Evolutionary conservation across 1,139 yeast species (phyloP).

Genomic region (Suhomyces wounanorum): DNA sequence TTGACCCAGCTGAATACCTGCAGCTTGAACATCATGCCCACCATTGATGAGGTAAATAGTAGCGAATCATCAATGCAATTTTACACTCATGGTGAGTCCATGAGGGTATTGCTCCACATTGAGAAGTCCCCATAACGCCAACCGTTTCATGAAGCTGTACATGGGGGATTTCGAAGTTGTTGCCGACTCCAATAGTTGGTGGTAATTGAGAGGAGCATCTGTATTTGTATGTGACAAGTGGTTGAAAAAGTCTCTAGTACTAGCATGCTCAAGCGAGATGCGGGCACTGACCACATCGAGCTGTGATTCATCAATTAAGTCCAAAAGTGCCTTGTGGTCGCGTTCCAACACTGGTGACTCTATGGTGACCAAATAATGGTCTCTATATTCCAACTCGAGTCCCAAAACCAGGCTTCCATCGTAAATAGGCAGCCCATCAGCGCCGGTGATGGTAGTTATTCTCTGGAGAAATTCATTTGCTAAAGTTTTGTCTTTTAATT

Average conservation of each 20-base stretch:
- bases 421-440: background rate
- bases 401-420: background rate
- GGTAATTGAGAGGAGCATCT: conserved; percentile 15
- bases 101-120: conserved; percentile 27
- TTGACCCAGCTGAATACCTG: background rate
- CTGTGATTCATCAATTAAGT: conserved; percentile 23
- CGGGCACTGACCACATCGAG: conserved; percentile 35
- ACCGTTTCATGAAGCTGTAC: conserved; percentile 22
- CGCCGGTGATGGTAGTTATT: background rate
- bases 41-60: no score
- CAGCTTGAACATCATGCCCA: background rate
- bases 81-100: conserved; percentile 23
- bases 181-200: conserved; percentile 21
- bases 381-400: conserved; percentile 33
- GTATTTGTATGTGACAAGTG: conserved; percentile 5
- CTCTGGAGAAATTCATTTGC: background rate
- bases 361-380: conserved; percentile 32
- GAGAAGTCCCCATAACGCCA: conserved; percentile 35
- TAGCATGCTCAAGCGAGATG: conserved; percentile 21
- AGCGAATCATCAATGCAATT: background rate
- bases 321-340: conserved; percentile 27
- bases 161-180: conserved; percentile 15
- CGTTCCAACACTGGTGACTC: conserved; percentile 26
- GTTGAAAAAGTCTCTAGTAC: conserved; percentile 20
- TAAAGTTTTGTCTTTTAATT: background rate